Evolutionary conservation across 768 basidiomycete genomes (phyloP).

Genomic region (Agaricus subrufescens): DNA sequence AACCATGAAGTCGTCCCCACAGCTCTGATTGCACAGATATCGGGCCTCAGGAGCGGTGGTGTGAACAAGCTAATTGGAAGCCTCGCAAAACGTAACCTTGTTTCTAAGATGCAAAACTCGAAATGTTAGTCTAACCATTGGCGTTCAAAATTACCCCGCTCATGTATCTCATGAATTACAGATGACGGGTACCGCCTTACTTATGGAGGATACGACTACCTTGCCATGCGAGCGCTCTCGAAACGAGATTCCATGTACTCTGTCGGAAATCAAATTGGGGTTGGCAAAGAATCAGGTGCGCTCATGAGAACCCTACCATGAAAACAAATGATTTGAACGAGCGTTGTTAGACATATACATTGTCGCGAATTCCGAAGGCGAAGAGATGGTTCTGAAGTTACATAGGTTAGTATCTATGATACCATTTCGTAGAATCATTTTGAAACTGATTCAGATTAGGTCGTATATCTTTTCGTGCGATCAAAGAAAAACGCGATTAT

Average conservation of each 20-base stretch:
- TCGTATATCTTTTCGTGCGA: slow-evolving; percentile 94
- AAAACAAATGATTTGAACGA: not conserved
- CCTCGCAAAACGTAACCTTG: slow-evolving; percentile 87
- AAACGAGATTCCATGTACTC: slow-evolving; percentile 85
- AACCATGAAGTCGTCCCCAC: slow-evolving; percentile 97
- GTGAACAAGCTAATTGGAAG: slow-evolving; percentile 90
- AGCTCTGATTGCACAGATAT: slow-evolving; percentile 84
- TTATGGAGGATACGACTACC: slow-evolving; percentile 97
- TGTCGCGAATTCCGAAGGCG: slow-evolving; percentile 80
- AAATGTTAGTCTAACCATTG: slow-evolving; percentile 57
- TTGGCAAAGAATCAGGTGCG: slow-evolving; percentile 94
- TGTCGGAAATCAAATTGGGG: slow-evolving; percentile 97
- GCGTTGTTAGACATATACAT: slow-evolving; percentile 71
- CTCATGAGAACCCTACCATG: not conserved
- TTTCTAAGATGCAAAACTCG: slow-evolving; percentile 85
- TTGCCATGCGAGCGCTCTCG: slow-evolving; percentile 90
- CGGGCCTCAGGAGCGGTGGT: slow-evolving; percentile 87
- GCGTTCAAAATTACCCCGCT: slow-evolving; percentile 6
- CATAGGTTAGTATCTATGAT: slow-evolving; percentile 59
- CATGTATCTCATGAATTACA: slow-evolving; percentile 24
- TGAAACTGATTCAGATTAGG: slow-evolving; percentile 59
- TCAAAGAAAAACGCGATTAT: slow-evolving; percentile 96
- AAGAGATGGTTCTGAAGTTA: slow-evolving; percentile 87
- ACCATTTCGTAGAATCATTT: not conserved
- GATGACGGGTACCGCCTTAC: slow-evolving; percentile 97